Evolutionary conservation across 1,284 basidiomycete genomes (phyloP).

Genomic region (Boletus hoseneyae): DNA sequence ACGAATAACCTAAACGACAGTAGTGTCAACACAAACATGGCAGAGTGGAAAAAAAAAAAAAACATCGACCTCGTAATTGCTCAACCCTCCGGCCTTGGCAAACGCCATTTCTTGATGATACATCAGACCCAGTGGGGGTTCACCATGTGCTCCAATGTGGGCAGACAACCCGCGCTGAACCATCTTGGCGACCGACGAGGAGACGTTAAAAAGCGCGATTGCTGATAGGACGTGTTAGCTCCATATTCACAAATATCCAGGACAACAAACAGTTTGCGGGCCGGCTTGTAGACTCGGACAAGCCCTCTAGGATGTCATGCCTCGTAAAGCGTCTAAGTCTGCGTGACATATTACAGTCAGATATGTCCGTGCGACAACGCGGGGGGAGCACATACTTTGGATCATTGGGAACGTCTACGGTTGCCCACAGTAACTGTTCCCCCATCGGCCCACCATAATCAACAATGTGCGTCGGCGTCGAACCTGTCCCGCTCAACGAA

Average conservation of each 20-base stretch:
- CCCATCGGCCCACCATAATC: constrained; percentile 68
- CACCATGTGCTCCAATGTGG: constrained; percentile 74
- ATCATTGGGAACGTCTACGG: constrained; percentile 59
- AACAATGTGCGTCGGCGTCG: constrained; percentile 70
- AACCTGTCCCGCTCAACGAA: constrained; percentile 63
- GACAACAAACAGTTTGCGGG: constrained; percentile 51
- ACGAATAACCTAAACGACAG: constrained; percentile 50
- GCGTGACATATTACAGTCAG: not conserved
- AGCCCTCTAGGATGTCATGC: constrained; percentile 59
- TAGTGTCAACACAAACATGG: not conserved
- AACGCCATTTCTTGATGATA: constrained; percentile 73
- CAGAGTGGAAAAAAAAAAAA: not conserved
- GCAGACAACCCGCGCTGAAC: constrained; percentile 54
- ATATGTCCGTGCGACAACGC: not conserved
- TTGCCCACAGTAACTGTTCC: constrained; percentile 67
- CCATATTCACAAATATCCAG: not conserved
- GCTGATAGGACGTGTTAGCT: constrained; percentile 39
- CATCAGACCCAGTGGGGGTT: constrained; percentile 67
- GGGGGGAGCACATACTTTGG: constrained; percentile 45
- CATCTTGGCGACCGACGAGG: constrained; percentile 63
- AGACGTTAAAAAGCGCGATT: constrained; percentile 64
- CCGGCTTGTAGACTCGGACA: constrained; percentile 59
- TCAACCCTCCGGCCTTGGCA: constrained; percentile 52
- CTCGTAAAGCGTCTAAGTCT: constrained; percentile 61
- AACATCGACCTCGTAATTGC: constrained; percentile 45